phyloP scores from a whole-genome alignment of 2,329 filamentous ascomycete species.

The Exophiala xenobiotica region DNA sequence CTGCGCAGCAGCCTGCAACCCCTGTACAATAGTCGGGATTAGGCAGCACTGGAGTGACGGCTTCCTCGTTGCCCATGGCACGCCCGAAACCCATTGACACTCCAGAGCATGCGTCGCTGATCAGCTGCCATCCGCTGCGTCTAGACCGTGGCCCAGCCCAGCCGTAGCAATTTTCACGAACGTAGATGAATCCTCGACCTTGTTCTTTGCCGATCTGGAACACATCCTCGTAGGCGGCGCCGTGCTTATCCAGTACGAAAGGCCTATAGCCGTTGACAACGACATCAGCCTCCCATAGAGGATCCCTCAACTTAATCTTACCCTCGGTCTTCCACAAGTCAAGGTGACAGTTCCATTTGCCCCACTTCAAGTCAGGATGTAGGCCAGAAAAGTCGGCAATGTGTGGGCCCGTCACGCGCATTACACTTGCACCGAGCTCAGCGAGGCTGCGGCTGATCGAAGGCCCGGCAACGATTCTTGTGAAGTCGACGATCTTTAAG shows the following conservation, averaged over 20 bases:
- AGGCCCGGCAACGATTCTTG: slow-evolving; percentile 46
- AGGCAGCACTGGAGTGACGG: slow-evolving; percentile 49
- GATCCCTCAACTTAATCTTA: slow-evolving; percentile 39
- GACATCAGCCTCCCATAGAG: slow-evolving; percentile 52
- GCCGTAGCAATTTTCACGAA: slow-evolving; percentile 53
- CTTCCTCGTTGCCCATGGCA: slow-evolving; percentile 29
- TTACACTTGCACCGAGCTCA: slow-evolving; percentile 47
- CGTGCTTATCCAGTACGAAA: slow-evolving; percentile 54
- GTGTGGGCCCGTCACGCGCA: slow-evolving; percentile 45
- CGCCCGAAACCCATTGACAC: slow-evolving; percentile 38
- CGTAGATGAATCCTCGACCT: slow-evolving; percentile 48
- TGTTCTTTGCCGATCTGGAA: slow-evolving; percentile 40
- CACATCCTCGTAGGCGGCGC: slow-evolving; percentile 52
- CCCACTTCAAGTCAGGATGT: slow-evolving; percentile 72
- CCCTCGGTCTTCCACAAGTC: slow-evolving; percentile 48
- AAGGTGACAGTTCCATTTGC: slow-evolving; percentile 64
- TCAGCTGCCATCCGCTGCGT: slow-evolving; percentile 52
- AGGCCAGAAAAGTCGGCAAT: slow-evolving; percentile 52
- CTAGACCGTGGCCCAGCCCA: slow-evolving; percentile 45
- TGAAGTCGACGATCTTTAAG: slow-evolving; percentile 51
- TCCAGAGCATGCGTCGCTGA: slow-evolving; percentile 45
- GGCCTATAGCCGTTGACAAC: slow-evolving; percentile 55
- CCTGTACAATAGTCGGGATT: slow-evolving; percentile 66
- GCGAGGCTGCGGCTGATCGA: slow-evolving; percentile 44
- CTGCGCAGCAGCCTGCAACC: slow-evolving; percentile 67